Percentiles rank a stretch among this genome's conserved stretches.
phyloP scores from a whole-genome alignment of 352 stramenopile species.

The Phytophthora pseudosyringae region DNA sequence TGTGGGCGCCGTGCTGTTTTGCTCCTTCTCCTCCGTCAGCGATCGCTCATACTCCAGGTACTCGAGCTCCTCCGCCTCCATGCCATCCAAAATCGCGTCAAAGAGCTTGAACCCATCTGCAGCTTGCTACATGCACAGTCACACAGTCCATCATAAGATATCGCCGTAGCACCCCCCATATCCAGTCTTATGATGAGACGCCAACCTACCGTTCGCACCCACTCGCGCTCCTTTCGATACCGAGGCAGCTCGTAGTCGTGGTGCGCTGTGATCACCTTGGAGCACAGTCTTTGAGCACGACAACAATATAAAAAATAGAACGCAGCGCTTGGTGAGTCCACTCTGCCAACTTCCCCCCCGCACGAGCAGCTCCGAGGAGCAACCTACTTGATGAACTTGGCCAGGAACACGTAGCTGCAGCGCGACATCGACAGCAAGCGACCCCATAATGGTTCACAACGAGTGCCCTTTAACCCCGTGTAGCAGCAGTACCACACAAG shows the following conservation, averaged over 20 bases:
- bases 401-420: constrained; percentile 82
- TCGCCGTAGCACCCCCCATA: not conserved
- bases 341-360: constrained; percentile 7
- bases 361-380: constrained; percentile 1
- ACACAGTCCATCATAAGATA: constrained; percentile 9
- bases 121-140: constrained; percentile 57
- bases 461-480: not conserved
- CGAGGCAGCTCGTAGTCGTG: constrained; percentile 60
- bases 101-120: constrained; percentile 67
- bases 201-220: constrained; percentile 60
- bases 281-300: constrained; percentile 57
- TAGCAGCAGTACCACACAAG: constrained; percentile 14
- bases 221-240: constrained; percentile 70
- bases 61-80: constrained; percentile 72
- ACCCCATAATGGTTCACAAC: constrained; percentile 6
- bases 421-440: not conserved
- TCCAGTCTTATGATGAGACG: not conserved
- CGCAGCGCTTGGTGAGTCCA: constrained; percentile 7
- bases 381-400: constrained; percentile 83
- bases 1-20: constrained; percentile 15
- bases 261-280: constrained; percentile 71
- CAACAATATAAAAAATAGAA: constrained; percentile 37
- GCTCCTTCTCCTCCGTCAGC: constrained; percentile 33
- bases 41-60: constrained; percentile 64
- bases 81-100: constrained; percentile 80